These are phyloP conservation scores for Auricularia auricula-judae DNA, from an alignment of 768 basidiomycete genomes.

Conservation along the genomic window DNA sequence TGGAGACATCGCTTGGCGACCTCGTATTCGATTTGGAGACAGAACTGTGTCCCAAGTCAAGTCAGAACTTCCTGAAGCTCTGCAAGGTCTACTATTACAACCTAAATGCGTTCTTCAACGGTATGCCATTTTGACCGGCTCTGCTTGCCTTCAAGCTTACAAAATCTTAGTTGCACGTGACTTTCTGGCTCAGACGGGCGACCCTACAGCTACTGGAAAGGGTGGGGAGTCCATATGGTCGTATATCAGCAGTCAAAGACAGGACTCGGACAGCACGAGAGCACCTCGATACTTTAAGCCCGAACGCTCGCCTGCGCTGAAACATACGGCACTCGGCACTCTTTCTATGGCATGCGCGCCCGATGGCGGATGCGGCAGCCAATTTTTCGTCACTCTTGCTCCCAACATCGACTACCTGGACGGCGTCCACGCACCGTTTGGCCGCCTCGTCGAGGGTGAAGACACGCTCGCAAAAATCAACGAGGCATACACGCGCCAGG, in stretches of 20 bases:
- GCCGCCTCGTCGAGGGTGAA: constrained; percentile 87
- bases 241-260: constrained; percentile 25
- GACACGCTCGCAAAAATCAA: constrained; percentile 90
- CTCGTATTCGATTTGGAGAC: constrained; percentile 93
- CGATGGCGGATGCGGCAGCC: constrained; percentile 80
- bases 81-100: constrained; percentile 98
- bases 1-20: constrained; percentile 96
- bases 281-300: constrained; percentile 80
- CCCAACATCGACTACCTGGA: constrained; percentile 93
- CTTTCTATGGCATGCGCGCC: constrained; percentile 98
- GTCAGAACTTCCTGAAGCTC: constrained; percentile 93
- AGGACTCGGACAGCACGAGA: constrained; percentile 28
- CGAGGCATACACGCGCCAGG: constrained; percentile 80
- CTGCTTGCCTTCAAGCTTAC: background rate
- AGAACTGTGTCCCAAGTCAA: constrained; percentile 80
- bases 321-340: constrained; percentile 76
- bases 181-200: constrained; percentile 93
- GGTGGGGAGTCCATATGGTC: constrained; percentile 91
- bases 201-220: constrained; percentile 88
- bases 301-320: constrained; percentile 67
- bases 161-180: constrained; percentile 77
- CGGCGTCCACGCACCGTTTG: constrained; percentile 89
- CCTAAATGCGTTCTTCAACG: constrained; percentile 96
- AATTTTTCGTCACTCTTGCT: constrained; percentile 91
- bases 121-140: constrained; percentile 27